Conservation (phyloP, 2,329 filamentous ascomycete genomes). For the Plectosphaerella cucumerina region DNA sequence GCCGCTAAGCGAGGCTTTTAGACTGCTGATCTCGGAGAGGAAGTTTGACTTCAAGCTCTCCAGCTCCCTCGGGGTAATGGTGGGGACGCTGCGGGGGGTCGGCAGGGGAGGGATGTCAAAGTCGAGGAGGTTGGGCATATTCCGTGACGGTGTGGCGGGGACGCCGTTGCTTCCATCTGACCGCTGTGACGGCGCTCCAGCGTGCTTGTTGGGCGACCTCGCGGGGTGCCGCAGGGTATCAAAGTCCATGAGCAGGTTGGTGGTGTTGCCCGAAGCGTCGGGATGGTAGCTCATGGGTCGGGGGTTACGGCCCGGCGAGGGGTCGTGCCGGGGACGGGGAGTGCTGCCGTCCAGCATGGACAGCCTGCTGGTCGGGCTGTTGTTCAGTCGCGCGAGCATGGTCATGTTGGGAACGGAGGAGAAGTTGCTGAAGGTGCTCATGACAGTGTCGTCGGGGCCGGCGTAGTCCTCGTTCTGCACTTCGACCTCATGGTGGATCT, state of each 20-base stretch:
- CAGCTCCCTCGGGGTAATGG: conserved; percentile 85
- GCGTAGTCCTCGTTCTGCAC: conserved; percentile 20
- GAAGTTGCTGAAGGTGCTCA: conserved; percentile 84
- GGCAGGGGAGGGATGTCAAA: conserved; percentile 93
- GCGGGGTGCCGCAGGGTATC: conserved; percentile 58
- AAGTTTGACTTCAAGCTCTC: conserved; percentile 90
- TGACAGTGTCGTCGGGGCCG: conserved; percentile 64
- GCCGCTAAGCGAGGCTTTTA: conserved; percentile 85
- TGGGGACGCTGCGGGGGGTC: conserved; percentile 86
- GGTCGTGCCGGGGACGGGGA: conserved; percentile 30
- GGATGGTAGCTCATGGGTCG: conserved; percentile 25
- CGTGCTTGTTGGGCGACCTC: conserved; percentile 34
- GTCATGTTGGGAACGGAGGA: conserved; percentile 88
- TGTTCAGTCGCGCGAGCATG: conserved; percentile 69
- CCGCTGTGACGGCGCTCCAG: conserved; percentile 16
- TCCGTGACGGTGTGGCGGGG: conserved; percentile 42
- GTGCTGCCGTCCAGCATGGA: conserved; percentile 34
- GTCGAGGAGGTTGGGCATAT: conserved; percentile 70
- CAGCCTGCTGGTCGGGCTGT: conserved; percentile 53
- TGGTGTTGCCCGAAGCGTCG: conserved; percentile 56
- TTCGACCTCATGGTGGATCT: conserved; percentile 3
- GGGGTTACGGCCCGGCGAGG: conserved; percentile 28
- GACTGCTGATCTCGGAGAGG: conserved; percentile 87
- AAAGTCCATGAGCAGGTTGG: conserved; percentile 82
- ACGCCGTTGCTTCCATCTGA: neutral